Evolutionary conservation across 2,329 filamentous ascomycete species (phyloP).

Genomic region (Iodosphaeria phyllophila): DNA sequence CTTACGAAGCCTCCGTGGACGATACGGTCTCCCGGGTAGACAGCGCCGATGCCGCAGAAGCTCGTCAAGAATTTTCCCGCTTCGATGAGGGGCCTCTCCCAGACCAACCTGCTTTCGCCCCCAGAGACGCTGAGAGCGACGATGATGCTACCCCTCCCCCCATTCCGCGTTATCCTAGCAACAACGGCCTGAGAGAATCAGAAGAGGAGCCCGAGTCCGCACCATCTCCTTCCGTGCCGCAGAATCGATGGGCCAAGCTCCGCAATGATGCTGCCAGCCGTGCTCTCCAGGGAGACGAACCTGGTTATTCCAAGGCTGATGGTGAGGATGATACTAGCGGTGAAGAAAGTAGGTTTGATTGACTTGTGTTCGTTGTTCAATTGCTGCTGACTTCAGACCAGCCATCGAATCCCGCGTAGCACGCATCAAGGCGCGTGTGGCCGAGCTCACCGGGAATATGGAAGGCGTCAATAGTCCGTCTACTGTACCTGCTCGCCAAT

Average conservation of each 20-base stretch:
- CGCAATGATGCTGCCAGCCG: constrained; percentile 83
- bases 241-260: constrained; percentile 91
- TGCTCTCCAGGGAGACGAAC: constrained; percentile 46
- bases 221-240: constrained; percentile 17
- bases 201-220: constrained; percentile 12
- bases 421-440: constrained; percentile 92
- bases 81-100: constrained; percentile 82
- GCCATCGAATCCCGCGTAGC: constrained; percentile 93
- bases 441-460: constrained; percentile 78
- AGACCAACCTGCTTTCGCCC: constrained; percentile 73
- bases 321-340: constrained; percentile 80
- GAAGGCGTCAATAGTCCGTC: no score
- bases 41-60: constrained; percentile 36
- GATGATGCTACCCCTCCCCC: constrained; percentile 31
- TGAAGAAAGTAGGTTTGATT: constrained; percentile 36
- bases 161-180: constrained; percentile 22
- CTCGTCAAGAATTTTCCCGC: constrained; percentile 38
- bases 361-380: no score
- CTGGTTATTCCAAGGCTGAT: constrained; percentile 36
- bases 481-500: no score
- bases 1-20: constrained; percentile 25
- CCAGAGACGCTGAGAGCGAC: constrained; percentile 30
- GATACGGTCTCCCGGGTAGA: constrained; percentile 37
- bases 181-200: constrained; percentile 3
- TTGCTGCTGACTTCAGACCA: constrained; percentile 17